Evolutionary conservation across 1,139 yeast genomes (phyloP).

Genomic region (Hanseniaspora sp.): DNA sequence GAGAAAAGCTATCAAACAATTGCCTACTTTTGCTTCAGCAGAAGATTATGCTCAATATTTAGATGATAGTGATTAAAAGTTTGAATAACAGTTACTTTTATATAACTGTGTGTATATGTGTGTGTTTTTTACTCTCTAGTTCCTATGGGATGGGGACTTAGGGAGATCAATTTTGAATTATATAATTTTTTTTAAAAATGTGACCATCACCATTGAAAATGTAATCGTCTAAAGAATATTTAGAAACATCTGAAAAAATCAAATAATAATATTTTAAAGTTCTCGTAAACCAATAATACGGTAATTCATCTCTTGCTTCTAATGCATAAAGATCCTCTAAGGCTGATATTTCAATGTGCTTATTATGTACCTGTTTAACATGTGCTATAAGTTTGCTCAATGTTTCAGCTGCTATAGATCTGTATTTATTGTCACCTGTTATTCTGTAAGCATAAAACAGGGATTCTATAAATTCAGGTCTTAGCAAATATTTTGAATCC

Average conservation of each 20-base stretch:
- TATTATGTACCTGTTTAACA: constrained; percentile 38
- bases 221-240: constrained; percentile 54
- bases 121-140: neutral
- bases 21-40: constrained; percentile 82
- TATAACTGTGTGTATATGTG: neutral
- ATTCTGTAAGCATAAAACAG: constrained; percentile 61
- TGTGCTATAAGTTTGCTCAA: constrained; percentile 49
- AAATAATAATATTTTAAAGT: constrained; percentile 66
- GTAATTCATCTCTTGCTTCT: constrained; percentile 38
- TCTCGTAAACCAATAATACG: constrained; percentile 71
- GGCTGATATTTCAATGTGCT: constrained; percentile 36
- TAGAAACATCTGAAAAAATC: constrained; percentile 50
- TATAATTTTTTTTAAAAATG: constrained; percentile 40
- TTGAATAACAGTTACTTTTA: constrained; percentile 18
- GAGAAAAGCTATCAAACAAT: constrained; percentile 42
- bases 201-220: constrained; percentile 77
- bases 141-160: neutral
- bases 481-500: constrained; percentile 46
- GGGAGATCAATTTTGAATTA: neutral
- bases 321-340: constrained; percentile 42
- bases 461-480: constrained; percentile 72
- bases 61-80: constrained; percentile 48
- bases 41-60: constrained; percentile 77
- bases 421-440: constrained; percentile 62
- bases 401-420: constrained; percentile 59